Conservation (phyloP, 148 eudicot species). For the Camellia japonica region DNA sequence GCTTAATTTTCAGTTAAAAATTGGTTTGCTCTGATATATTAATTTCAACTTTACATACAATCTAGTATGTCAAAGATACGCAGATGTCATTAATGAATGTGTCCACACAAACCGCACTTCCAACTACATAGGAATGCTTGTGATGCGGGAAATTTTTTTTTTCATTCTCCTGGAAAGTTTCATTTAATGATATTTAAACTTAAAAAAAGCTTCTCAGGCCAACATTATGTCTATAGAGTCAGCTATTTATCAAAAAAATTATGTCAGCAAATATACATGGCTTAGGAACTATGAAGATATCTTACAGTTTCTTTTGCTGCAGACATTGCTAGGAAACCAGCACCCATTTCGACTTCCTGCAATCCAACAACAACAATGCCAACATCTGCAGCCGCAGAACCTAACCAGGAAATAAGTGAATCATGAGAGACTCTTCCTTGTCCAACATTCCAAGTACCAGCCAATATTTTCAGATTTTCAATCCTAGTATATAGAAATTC, state of each 20-base stretch:
- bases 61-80: neutral
- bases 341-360: constrained; percentile 99
- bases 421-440: constrained; percentile 85
- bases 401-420: constrained; percentile 89
- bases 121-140: neutral
- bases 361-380: constrained; percentile 80
- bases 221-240: neutral
- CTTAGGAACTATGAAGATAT: constrained; percentile 3
- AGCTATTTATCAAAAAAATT: neutral
- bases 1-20: neutral
- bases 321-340: constrained; percentile 97
- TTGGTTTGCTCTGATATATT: neutral
- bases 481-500: constrained; percentile 77
- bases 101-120: neutral
- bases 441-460: constrained; percentile 99
- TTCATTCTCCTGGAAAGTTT: neutral
- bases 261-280: neutral
- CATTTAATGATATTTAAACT: neutral
- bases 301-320: constrained; percentile 98
- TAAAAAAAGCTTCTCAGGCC: neutral
- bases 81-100: neutral
- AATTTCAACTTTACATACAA: neutral
- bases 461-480: constrained; percentile 70
- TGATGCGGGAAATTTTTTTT: neutral
- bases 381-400: constrained; percentile 68